Percentiles rank a stretch among this genome's conserved stretches.
Evolutionary conservation across 2,329 filamentous ascomycete genomes (phyloP).

Genomic region (Cytospora mali): DNA sequence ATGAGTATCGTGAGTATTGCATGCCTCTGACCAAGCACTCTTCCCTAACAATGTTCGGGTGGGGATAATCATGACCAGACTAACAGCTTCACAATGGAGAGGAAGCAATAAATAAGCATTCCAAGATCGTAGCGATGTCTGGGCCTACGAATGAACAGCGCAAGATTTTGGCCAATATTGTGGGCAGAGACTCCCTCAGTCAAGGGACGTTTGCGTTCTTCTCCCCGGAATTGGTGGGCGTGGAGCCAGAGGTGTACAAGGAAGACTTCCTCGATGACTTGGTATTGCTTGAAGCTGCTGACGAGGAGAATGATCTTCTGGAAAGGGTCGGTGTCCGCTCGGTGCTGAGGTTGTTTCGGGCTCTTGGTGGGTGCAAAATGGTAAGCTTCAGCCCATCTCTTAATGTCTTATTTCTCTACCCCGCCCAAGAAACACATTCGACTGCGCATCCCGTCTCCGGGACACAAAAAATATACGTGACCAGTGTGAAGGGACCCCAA

Average conservation of each 20-base stretch:
- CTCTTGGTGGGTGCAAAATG: conserved; percentile 12
- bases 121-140: conserved; percentile 6
- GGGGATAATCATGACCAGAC: not conserved
- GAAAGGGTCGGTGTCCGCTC: conserved; percentile 15
- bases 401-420: no score
- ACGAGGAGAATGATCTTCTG: conserved; percentile 4
- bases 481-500: no score
- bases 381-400: not conserved
- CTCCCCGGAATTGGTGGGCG: conserved; percentile 18
- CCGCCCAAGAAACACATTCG: not conserved
- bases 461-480: no score
- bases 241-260: conserved; percentile 16
- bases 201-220: conserved; percentile 12
- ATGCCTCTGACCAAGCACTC: no score
- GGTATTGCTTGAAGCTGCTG: conserved; percentile 14
- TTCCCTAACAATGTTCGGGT: not conserved
- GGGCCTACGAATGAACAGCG: conserved; percentile 15
- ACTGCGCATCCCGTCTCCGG: not conserved
- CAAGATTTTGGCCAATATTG: conserved; percentile 11
- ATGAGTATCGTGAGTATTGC: conserved; percentile 18
- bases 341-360: conserved; percentile 6
- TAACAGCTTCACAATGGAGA: not conserved
- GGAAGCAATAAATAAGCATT: conserved; percentile 18
- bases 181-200: conserved; percentile 9
- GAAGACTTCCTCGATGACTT: conserved; percentile 15